These are phyloP conservation scores for Lagenidium sp. DNA, from an alignment of 352 stramenopile species.

Conservation along the genomic window DNA sequence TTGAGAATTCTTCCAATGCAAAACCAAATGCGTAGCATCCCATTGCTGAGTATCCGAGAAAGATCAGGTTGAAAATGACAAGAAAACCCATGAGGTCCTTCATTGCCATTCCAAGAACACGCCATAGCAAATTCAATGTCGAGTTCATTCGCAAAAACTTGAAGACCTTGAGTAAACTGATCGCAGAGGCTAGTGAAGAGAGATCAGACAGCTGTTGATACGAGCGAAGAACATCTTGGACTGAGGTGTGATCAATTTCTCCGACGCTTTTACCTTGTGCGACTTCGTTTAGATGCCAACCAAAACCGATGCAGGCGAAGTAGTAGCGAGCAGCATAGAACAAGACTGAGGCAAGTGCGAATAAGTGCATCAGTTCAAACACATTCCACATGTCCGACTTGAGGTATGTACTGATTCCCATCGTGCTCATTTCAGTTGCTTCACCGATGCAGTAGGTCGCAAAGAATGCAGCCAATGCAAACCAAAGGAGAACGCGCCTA, in stretches of 20 bases:
- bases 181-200: constrained; percentile 56
- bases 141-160: constrained; percentile 89
- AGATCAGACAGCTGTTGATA: constrained; percentile 76
- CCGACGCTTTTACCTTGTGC: constrained; percentile 23
- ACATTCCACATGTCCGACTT: constrained; percentile 85
- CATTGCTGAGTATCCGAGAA: constrained; percentile 80
- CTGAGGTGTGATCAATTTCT: constrained; percentile 49
- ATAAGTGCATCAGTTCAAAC: constrained; percentile 75
- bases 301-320: constrained; percentile 41
- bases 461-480: constrained; percentile 61
- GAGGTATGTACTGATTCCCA: constrained; percentile 66
- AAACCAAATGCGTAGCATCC: constrained; percentile 80
- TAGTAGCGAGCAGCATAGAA: constrained; percentile 64
- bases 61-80: constrained; percentile 86
- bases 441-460: constrained; percentile 77
- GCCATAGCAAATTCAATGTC: constrained; percentile 81
- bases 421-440: constrained; percentile 65
- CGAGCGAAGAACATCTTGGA: constrained; percentile 48
- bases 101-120: constrained; percentile 74
- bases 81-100: constrained; percentile 83
- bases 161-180: constrained; percentile 84
- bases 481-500: constrained; percentile 54
- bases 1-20: constrained; percentile 75
- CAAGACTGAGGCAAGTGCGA: constrained; percentile 51
- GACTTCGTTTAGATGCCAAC: constrained; percentile 28